phyloP scores from a whole-genome alignment of 1,284 basidiomycete species.

The Tilletiaria anomala region DNA sequence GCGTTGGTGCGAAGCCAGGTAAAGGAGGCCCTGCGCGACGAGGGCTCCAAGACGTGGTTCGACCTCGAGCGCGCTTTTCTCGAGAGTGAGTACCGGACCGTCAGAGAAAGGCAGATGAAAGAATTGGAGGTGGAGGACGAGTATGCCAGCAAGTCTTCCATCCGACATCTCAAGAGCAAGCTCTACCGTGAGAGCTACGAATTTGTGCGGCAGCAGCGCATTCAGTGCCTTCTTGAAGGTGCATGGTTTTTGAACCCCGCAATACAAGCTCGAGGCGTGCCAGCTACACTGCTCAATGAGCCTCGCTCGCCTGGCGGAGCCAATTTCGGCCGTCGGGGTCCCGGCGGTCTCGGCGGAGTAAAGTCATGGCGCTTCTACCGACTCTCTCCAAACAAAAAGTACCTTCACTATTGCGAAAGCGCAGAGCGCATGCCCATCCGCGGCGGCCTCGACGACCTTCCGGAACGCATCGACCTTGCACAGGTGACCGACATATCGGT shows the following conservation, averaged over 20 bases:
- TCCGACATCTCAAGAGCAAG: constrained; percentile 61
- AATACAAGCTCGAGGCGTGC: constrained; percentile 41
- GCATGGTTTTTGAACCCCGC: constrained; percentile 81
- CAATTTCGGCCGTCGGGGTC: background rate
- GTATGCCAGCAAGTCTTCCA: constrained; percentile 26
- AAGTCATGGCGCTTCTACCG: constrained; percentile 40
- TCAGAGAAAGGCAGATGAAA: constrained; percentile 83
- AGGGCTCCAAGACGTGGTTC: constrained; percentile 66
- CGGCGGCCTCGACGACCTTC: constrained; percentile 66
- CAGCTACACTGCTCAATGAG: background rate
- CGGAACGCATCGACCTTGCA: constrained; percentile 48
- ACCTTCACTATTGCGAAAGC: constrained; percentile 68
- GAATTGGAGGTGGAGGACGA: constrained; percentile 85
- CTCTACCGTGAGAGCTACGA: constrained; percentile 83
- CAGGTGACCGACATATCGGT: constrained; percentile 35
- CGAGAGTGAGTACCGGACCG: constrained; percentile 68
- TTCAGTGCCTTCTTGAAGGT: constrained; percentile 73
- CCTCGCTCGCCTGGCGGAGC: background rate
- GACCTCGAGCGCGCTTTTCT: constrained; percentile 72
- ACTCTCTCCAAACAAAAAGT: constrained; percentile 50
- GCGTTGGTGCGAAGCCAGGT: constrained; percentile 71
- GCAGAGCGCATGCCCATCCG: constrained; percentile 60
- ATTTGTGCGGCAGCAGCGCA: constrained; percentile 76
- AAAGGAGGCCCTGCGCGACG: constrained; percentile 45
- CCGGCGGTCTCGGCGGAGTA: background rate